phyloP scores from a whole-genome alignment of 2,329 filamentous ascomycete species.

The Plenodomus tracheiphilus region DNA sequence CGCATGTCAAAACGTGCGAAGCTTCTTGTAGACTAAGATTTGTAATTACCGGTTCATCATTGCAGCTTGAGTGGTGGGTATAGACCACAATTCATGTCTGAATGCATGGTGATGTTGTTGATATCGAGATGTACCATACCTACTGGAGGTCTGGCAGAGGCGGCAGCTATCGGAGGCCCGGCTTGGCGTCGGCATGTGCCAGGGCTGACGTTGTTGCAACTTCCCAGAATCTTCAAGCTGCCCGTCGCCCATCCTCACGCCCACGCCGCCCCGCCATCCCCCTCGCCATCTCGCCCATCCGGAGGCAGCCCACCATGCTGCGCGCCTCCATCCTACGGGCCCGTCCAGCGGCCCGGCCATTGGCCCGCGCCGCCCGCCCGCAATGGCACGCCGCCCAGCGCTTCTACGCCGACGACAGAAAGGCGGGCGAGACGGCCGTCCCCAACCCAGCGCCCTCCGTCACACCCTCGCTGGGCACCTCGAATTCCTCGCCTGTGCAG shows the following conservation, averaged over 20 bases:
- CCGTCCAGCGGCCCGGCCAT: slow-evolving; percentile 47
- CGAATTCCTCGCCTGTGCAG: slow-evolving; percentile 10
- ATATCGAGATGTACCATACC: too few species aligned
- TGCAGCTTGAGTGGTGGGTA: background rate
- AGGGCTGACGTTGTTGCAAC: slow-evolving; percentile 13
- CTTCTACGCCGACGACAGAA: slow-evolving; percentile 54
- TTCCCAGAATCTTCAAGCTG: slow-evolving; percentile 19
- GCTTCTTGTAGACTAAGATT: too few species aligned
- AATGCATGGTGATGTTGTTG: too few species aligned
- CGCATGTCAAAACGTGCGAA: background rate
- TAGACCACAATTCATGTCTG: too few species aligned
- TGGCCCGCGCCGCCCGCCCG: slow-evolving; percentile 38
- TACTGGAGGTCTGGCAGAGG: too few species aligned
- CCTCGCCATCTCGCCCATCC: slow-evolving; percentile 25
- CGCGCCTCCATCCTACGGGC: slow-evolving; percentile 57
- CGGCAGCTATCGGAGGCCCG: slow-evolving; percentile 3
- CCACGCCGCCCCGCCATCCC: slow-evolving; percentile 15
- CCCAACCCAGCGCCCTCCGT: slow-evolving; percentile 41
- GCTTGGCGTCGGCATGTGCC: slow-evolving; percentile 10
- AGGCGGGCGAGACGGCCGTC: slow-evolving; percentile 46
- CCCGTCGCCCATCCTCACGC: slow-evolving; percentile 16
- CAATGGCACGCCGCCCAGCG: slow-evolving; percentile 49
- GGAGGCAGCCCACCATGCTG: slow-evolving; percentile 57
- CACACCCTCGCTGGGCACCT: slow-evolving; percentile 47
- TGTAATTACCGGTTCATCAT: too few species aligned